Base-by-base conservation (phyloP, 306 rosid genomes). In the Fagus sylvatica region DNA sequence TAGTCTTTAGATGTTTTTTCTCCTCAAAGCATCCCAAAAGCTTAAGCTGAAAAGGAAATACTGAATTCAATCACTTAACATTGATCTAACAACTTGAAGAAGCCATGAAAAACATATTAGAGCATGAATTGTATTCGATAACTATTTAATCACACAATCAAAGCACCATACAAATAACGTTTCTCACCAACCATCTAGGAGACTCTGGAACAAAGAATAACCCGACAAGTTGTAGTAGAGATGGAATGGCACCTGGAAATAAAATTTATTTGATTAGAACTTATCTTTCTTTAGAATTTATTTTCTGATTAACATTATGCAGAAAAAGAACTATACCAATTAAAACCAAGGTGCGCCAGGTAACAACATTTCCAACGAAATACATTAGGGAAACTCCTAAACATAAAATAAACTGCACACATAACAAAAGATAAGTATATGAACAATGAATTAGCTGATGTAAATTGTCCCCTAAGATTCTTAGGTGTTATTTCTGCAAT, bases 171-270 rank as follows among this genome's bases (percentile, higher is more conserved):
- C 36, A 65, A n/a, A 17, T 2, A 7, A 17, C 3, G 3, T 61
- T 39, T 19, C 93, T 89, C 72, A 92, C 98, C 89, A 92, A 82
- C 97, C 97, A 94, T 85, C 98, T 91, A 43, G 98, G 98, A 46
- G 98, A 95, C 86, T 95, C 93, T 2, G 96, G 92, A 76, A 92
- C 83, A 82, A 95, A 92, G 74, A 88, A 82, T 36, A 92, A 85
- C 65, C 95, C 84, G 36, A 89, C 37, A 74, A 92, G 86, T 73
- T 89, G 91, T 69, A 79, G 33, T 69, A 80, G 10, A 73, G 91
- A 95, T 1, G 97, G 92, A 78, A 89, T 74, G 55, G 34, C 71
- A 67, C 97, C 96, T 95, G 80, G 43, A 49, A 83, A 81, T 33
- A 59, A 19, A 37, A 66, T 43, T 66, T 19, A 70, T 72, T 64